phyloP scores from a whole-genome alignment of 305 asterid species.

The Fraxinus paxiana region DNA sequence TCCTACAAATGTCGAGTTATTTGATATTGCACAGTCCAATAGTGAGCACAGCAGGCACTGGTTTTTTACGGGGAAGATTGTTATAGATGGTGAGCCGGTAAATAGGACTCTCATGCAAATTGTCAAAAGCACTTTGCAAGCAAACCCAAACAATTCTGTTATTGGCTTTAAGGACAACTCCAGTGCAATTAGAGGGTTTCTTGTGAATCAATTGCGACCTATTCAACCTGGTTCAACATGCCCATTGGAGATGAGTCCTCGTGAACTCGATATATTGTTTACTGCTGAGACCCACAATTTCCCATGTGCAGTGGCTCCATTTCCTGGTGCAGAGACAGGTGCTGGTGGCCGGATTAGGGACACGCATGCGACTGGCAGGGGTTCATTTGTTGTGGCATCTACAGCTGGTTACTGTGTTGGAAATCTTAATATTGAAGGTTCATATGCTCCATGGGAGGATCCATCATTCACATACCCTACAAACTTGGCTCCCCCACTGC shows the following conservation, averaged over 20 bases:
- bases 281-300: conserved; percentile 97
- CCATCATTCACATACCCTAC: conserved; percentile 65
- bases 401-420: conserved; percentile 97
- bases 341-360: conserved; percentile 97
- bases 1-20: conserved; percentile 85
- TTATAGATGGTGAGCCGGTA: conserved; percentile 73
- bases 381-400: conserved; percentile 83
- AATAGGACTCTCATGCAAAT: conserved; percentile 83
- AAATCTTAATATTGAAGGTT: conserved; percentile 79
- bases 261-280: conserved; percentile 70
- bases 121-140: conserved; percentile 74
- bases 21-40: conserved; percentile 95
- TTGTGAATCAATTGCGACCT: conserved; percentile 64
- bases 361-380: conserved; percentile 94
- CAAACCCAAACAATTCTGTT: conserved; percentile 84
- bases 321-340: conserved; percentile 98
- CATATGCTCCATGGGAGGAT: conserved; percentile 96
- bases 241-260: conserved; percentile 47
- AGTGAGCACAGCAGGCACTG: conserved; percentile 97
- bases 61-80: conserved; percentile 86
- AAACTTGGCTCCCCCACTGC: conserved; percentile 80
- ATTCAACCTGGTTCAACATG: conserved; percentile 67
- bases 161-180: conserved; percentile 97
- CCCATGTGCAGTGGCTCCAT: conserved; percentile 98
- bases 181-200: conserved; percentile 86